Evolutionary conservation across 2,329 filamentous ascomycete genomes (phyloP), one percentile per base, ranked within the genome.

Genomic region (Ambrosiella cleistominuta): DNA sequence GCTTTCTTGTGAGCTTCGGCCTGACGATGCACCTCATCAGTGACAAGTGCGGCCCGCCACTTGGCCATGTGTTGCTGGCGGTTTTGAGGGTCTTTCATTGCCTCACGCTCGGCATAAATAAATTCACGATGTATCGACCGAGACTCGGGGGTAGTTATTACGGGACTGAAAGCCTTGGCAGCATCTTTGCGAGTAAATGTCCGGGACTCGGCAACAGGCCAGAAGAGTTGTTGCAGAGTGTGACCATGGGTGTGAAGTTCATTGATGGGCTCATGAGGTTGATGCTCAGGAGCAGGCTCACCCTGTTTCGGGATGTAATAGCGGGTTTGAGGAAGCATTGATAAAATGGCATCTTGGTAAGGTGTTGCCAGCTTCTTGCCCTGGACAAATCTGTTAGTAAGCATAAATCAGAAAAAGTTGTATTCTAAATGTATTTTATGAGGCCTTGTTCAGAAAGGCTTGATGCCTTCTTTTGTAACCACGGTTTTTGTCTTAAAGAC

Each of bases 401-500:
- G 51, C 17, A 0, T n/a, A 56, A 49, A 9, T 36, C 13, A n/a
- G 50, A 56, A 57, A 52, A 59, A 54, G 40, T 38, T 47, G 44
- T 7, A 47, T 47, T 8, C 2, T 13, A 54, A 57, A 49, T 11
- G 19, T 40, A 58, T 13, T 13, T 17, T 13, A 47, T 15, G 13
- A 54, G 60, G 58, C 61, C 61, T 58, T 38, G 59, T 61, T 88
- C 84, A 88, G 84, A 84, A 80, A 84, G 80, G 80, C 76, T 81
- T 77, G 79, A 76, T 83, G 83, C 77, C 7, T 79, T 80, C 74
- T 74, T 79, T 78, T 85, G 76, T 91, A 91, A 96, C 87, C 88
- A 93, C 83, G 76, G 82, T 69, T 60, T 74, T 71, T 82, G 90
- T 97, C 90, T 95, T 96, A 78, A 94, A 95, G 91, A 97, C 91